phyloP scores from a whole-genome alignment of 108 stramenopile genomes.

The Cyclostephanos invisitatus region DNA sequence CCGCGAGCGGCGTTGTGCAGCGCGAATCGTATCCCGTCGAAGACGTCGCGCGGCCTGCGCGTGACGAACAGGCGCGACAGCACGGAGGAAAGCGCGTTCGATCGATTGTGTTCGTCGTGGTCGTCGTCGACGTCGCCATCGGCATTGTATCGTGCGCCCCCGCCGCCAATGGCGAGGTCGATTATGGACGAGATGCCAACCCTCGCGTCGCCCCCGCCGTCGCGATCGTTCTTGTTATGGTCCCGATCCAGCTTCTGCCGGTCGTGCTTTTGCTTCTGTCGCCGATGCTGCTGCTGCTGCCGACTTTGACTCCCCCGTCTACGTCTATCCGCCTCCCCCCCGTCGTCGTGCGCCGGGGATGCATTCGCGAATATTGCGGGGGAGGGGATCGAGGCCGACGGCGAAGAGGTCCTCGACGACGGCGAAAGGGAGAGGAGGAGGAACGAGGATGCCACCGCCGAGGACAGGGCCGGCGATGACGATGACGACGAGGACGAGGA shows the following conservation, averaged over 20 bases:
- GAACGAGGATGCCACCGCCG: not conserved
- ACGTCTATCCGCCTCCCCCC: not conserved
- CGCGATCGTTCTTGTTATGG: not conserved
- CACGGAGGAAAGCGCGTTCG: too few relatives aligned
- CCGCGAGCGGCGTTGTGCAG: conserved; percentile 28
- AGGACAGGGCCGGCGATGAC: too few relatives aligned
- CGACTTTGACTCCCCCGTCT: not conserved
- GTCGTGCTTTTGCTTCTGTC: too few relatives aligned
- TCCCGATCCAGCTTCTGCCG: too few relatives aligned
- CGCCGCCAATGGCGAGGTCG: not conserved
- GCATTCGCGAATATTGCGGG: not conserved
- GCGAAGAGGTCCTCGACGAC: too few relatives aligned
- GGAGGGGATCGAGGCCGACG: too few relatives aligned
- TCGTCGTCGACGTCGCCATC: not conserved
- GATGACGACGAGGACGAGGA: not conserved
- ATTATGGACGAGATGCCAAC: not conserved
- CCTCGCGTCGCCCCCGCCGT: not conserved
- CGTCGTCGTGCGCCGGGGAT: not conserved
- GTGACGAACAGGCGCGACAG: conserved; percentile 21
- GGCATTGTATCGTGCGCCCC: not conserved
- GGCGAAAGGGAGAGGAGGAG: not conserved
- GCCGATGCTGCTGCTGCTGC: too few relatives aligned
- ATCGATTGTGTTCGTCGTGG: not conserved
- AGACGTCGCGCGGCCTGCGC: conserved; percentile 28
- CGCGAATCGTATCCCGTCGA: conserved; percentile 28